Evolutionary conservation across 2,329 filamentous ascomycete species (phyloP).

Genomic region (Ceratocystis cubensis): DNA sequence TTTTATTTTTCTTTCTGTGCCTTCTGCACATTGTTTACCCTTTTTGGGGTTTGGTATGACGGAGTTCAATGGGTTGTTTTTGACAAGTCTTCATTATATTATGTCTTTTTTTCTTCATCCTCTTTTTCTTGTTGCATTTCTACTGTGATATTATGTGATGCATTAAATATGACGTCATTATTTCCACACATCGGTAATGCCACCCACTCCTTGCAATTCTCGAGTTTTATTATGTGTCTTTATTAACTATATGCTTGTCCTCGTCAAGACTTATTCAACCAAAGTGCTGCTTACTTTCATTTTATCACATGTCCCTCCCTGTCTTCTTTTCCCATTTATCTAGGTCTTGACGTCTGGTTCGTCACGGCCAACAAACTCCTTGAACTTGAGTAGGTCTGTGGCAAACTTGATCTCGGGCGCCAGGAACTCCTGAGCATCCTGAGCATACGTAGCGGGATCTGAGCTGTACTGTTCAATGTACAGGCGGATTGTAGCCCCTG

Average conservation of each 20-base stretch:
- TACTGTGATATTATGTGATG: too few species aligned
- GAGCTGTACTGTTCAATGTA: slow-evolving; percentile 94
- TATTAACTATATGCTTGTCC: slow-evolving; percentile 1
- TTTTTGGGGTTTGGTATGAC: not conserved
- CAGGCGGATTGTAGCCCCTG: slow-evolving; percentile 87
- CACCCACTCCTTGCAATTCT: too few species aligned
- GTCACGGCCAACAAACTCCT: slow-evolving; percentile 83
- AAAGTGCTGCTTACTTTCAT: slow-evolving; percentile 37
- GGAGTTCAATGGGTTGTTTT: slow-evolving; percentile 5
- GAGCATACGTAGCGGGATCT: slow-evolving; percentile 62
- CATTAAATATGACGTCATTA: too few species aligned
- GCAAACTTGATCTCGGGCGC: slow-evolving; percentile 80
- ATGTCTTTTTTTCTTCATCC: not conserved
- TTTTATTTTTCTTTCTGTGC: not conserved
- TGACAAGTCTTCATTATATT: slow-evolving; percentile 1
- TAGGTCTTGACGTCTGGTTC: slow-evolving; percentile 94
- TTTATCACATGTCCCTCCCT: not conserved
- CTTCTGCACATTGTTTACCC: slow-evolving; percentile 2
- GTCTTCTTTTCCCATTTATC: slow-evolving; percentile 1
- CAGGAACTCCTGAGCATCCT: slow-evolving; percentile 87
- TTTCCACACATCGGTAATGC: too few species aligned
- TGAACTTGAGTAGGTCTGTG: slow-evolving; percentile 74
- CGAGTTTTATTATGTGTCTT: too few species aligned
- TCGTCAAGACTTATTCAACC: slow-evolving; percentile 1
- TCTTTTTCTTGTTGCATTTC: not conserved